Percentiles rank a stretch among this genome's conserved stretches.
Evolutionary conservation across 2,329 filamentous ascomycete species (phyloP).

Genomic region (Fusarium zealandicum): DNA sequence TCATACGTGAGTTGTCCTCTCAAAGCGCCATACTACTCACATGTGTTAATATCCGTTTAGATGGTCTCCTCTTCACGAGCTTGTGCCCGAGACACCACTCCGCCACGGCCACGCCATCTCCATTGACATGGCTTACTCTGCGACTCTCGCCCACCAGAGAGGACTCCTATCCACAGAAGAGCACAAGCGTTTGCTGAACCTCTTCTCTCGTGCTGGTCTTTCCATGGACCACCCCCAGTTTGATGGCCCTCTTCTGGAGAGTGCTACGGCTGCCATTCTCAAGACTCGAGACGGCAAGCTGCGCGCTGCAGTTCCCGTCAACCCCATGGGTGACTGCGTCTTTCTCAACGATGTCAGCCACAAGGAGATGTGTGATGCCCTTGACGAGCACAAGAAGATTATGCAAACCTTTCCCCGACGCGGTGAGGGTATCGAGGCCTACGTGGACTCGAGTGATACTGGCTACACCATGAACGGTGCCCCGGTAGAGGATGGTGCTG

Average conservation of each 20-base stretch:
- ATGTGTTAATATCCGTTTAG: constrained; percentile 43
- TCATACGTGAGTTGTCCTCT: constrained; percentile 63
- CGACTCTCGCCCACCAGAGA: constrained; percentile 70
- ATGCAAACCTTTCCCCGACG: constrained; percentile 68
- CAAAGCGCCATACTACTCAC: neutral
- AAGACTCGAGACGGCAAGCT: constrained; percentile 75
- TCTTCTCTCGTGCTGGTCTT: constrained; percentile 74
- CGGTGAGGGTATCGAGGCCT: constrained; percentile 72
- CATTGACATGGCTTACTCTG: constrained; percentile 79
- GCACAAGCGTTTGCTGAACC: constrained; percentile 66
- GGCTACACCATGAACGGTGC: constrained; percentile 57
- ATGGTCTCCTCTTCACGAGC: constrained; percentile 76
- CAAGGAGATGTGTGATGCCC: constrained; percentile 67
- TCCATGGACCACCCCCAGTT: constrained; percentile 76
- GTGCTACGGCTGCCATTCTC: constrained; percentile 72
- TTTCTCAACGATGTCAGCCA: constrained; percentile 73
- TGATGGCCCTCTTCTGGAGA: constrained; percentile 69
- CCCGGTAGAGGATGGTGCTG: constrained; percentile 27
- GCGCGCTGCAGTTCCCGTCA: constrained; percentile 69
- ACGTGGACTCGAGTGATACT: constrained; percentile 73
- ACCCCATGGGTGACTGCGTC: constrained; percentile 69
- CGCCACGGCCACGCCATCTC: constrained; percentile 78
- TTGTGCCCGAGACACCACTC: constrained; percentile 71
- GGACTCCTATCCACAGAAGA: constrained; percentile 67
- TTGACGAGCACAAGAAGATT: constrained; percentile 68